Evolutionary conservation across 2,329 filamentous ascomycete species (phyloP).

Genomic region (Stagonosporopsis rhizophila): DNA sequence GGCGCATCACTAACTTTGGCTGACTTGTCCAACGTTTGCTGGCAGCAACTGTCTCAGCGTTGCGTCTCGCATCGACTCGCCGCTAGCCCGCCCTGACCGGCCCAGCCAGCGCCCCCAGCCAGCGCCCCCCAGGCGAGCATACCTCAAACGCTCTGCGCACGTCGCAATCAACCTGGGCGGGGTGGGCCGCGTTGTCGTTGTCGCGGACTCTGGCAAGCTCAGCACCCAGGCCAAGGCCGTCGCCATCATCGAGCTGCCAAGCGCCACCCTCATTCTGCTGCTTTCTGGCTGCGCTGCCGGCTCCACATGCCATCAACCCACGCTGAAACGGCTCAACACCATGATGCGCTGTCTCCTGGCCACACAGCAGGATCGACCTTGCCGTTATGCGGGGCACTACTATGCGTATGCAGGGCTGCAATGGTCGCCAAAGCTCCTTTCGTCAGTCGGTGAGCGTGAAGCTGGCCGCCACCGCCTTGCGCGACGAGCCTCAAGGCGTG

Average conservation of each 20-base stretch:
- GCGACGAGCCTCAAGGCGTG: slow-evolving; percentile 12
- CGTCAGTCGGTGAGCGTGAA: slow-evolving; percentile 18
- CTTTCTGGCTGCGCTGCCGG: slow-evolving; percentile 19
- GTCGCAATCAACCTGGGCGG: slow-evolving; percentile 16
- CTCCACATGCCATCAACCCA: slow-evolving; percentile 25
- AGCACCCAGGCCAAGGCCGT: slow-evolving; percentile 6
- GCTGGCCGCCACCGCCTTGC: slow-evolving; percentile 14
- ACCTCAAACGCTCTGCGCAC: slow-evolving; percentile 15
- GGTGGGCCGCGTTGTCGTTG: slow-evolving; percentile 18
- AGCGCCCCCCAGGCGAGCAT: slow-evolving; percentile 17
- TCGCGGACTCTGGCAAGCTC: slow-evolving; percentile 3
- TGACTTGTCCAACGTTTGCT: slow-evolving; percentile 31
- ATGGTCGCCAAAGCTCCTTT: slow-evolving; percentile 15
- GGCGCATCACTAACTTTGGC: slow-evolving; percentile 27
- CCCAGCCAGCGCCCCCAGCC: slow-evolving; percentile 18
- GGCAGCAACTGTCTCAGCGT: slow-evolving; percentile 30
- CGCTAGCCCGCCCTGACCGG: slow-evolving; percentile 6
- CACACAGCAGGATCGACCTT: slow-evolving; percentile 19
- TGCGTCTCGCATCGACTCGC: slow-evolving; percentile 20
- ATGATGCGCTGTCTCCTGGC: slow-evolving; percentile 25
- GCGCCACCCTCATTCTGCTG: slow-evolving; percentile 18
- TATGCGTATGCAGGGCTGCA: slow-evolving; percentile 12
- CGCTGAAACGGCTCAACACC: slow-evolving; percentile 46
- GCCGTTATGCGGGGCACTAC: slow-evolving; percentile 18
- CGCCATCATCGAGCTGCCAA: slow-evolving; percentile 8